Evolutionary conservation across 345 rosid genomes (phyloP), one percentile per base, ranked within the genome.

Genomic region (Diplotaxis tenuifolia): DNA sequence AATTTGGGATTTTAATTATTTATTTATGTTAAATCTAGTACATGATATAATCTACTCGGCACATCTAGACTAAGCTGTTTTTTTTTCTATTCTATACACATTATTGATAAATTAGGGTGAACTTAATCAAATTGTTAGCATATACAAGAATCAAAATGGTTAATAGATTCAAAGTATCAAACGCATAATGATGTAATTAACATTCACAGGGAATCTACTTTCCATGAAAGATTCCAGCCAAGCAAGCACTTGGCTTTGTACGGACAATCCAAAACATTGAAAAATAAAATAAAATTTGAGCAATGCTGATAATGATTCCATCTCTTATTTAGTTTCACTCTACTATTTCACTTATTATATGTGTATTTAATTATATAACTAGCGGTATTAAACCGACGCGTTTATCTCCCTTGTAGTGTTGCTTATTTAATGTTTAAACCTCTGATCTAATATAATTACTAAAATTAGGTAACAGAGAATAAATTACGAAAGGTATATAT

Each of bases 171-270:
- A 20, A 62, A 65, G 65, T 65, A 64, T 47, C 56, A 38, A 65
- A 77, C 21, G 15, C 9, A 12, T 32, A 21, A 31, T 12, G 38
- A 62, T 53, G 21, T 27, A 47, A 55, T 14, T 23, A 21, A 63
- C 4, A 10, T 9, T 68, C 12, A 36, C 9, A 2, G 19, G 14
- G 73, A 77, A 71, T 71, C 73, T 71, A 25, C 47, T 65, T 71
- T 49, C 32, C 15, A 0, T 27, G 29, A 71, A 71, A 77, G 76
- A 71, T 77, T 65, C 80, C 80, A 77, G 76, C 76, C 73, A 72
- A 70, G 75, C 77, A 71, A 52, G 56, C 80, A 71, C 72, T 50
- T 77, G 68, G 21, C 21, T 23, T 22, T 72, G 77, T 77, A 77
- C 80, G 77, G 80, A 65, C 73, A 59, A 9, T 27, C 68, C 68